Evolutionary conservation across 2,329 filamentous ascomycete genomes (phyloP), one percentile per base, ranked within the genome.

Genomic region (Blastomyces parvus): DNA sequence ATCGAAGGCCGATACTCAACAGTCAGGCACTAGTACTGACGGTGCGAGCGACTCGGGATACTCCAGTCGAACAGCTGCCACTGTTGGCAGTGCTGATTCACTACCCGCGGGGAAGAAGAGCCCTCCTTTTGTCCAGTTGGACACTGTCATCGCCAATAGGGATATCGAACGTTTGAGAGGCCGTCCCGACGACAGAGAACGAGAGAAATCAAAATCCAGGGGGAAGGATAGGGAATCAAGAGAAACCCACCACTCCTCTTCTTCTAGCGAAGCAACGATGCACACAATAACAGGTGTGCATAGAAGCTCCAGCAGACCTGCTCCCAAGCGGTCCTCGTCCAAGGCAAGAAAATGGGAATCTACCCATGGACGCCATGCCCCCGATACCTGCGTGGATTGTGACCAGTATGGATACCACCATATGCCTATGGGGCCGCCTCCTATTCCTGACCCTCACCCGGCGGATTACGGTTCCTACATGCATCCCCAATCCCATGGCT

Each of bases 21-120:
- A 67, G 73, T 70, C 44, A 68, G 73, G 68, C 60, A 69, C 69
- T 64, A 68, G 67, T 64, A 62, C 67, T 66, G 80, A 84, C 73
- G 76, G 77, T 70, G 79, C 80, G 68, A 84, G 81, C 74, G 84
- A 87, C 74, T 85, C 83, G 67, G 84, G 84, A 69, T 86, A 86
- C 77, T 85, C 82, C 66, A 85, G 83, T 76, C 79, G 80, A 70
- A 83, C 82, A 69, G 79, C 78, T 67, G 79, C 80, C 66, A 80
- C 81, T 66, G 76, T 79, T 74, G 75, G 73, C 70, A 80, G 80
- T 76, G 73, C 80, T 79, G 75, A 82, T 78, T 81, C 81, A 71
- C 77, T 73, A 67, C 77, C 77, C 76, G 75, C 72, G 69, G 77
- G 71, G 70, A 75, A 72, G 69, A 75, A 71, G 67, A 74, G 70